phyloP scores from a whole-genome alignment of 116 monocot genomes.

The Dioscorea cayenensis region DNA sequence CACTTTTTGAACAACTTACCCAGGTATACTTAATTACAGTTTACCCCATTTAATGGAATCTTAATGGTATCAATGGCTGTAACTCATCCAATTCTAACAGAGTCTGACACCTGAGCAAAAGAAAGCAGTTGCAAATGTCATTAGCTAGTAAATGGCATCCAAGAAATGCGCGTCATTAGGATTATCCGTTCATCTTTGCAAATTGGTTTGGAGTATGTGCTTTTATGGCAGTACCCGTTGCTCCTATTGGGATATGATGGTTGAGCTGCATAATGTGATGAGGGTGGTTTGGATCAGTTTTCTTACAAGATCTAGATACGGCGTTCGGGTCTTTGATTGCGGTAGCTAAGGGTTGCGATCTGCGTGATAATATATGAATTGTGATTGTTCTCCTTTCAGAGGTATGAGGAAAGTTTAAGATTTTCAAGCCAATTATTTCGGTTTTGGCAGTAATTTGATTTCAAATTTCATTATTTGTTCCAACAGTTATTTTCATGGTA shows the following conservation, averaged over 20 bases:
- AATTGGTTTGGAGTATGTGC: not conserved
- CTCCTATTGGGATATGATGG: no score
- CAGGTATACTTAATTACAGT: conserved; percentile 39
- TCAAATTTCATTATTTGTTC: no score
- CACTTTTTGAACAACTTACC: conserved; percentile 60
- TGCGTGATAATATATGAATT: not conserved
- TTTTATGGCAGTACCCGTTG: not conserved
- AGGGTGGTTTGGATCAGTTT: not conserved
- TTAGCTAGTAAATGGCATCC: conserved; percentile 20
- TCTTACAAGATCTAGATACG: not conserved
- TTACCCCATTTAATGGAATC: not conserved
- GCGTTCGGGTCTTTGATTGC: not conserved
- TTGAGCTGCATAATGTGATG: not conserved
- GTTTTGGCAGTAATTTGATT: no score
- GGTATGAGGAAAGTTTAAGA: no score
- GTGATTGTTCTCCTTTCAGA: no score
- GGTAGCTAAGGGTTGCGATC: not conserved
- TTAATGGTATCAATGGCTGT: not conserved
- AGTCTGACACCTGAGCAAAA: conserved; percentile 45
- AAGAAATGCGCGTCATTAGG: no score
- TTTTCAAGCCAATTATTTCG: no score
- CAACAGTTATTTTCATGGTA: no score
- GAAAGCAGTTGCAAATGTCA: conserved; percentile 30
- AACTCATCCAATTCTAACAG: conserved; percentile 13
- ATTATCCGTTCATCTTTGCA: no score